These are phyloP conservation scores for Phytophthora pinifolia DNA, from an alignment of 352 stramenopile species.

Conservation along the genomic window DNA sequence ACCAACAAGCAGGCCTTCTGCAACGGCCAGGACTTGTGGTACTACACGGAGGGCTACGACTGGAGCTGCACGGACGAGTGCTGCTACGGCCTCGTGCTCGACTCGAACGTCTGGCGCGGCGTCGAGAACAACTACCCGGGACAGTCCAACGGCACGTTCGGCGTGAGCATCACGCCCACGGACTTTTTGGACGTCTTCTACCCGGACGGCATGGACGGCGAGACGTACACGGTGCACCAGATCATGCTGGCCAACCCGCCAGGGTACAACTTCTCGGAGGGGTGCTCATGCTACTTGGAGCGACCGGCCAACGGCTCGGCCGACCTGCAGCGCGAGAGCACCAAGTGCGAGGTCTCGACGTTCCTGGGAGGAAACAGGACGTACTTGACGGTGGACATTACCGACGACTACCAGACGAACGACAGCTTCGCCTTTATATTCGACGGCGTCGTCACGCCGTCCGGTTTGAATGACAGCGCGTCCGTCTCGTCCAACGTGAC, in stretches of 20 bases:
- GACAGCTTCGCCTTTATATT: conserved; percentile 72
- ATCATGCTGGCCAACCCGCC: conserved; percentile 71
- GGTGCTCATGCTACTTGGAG: conserved; percentile 45
- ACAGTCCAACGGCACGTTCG: conserved; percentile 76
- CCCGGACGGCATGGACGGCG: conserved; percentile 33
- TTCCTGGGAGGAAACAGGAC: conserved; percentile 48
- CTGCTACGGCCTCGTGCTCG: conserved; percentile 62
- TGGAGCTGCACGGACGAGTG: conserved; percentile 75
- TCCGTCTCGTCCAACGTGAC: conserved; percentile 34
- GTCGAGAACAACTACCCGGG: conserved; percentile 56
- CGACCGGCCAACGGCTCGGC: conserved; percentile 21
- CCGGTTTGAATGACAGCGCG: conserved; percentile 44
- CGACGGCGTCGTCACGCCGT: conserved; percentile 62
- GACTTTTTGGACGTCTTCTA: conserved; percentile 74
- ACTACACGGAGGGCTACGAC: conserved; percentile 48
- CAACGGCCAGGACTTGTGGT: conserved; percentile 48
- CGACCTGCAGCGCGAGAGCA: conserved; percentile 20
- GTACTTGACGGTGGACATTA: conserved; percentile 73
- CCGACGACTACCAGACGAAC: conserved; percentile 43
- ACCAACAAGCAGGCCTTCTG: conserved; percentile 67
- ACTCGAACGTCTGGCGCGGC: conserved; percentile 76
- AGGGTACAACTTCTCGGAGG: conserved; percentile 63
- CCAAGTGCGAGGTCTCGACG: conserved; percentile 47
- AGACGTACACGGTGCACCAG: conserved; percentile 69
- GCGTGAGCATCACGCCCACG: conserved; percentile 66